Base-by-base conservation (phyloP, 495 filamentous ascomycete species). In the Penicillium alfredii region DNA sequence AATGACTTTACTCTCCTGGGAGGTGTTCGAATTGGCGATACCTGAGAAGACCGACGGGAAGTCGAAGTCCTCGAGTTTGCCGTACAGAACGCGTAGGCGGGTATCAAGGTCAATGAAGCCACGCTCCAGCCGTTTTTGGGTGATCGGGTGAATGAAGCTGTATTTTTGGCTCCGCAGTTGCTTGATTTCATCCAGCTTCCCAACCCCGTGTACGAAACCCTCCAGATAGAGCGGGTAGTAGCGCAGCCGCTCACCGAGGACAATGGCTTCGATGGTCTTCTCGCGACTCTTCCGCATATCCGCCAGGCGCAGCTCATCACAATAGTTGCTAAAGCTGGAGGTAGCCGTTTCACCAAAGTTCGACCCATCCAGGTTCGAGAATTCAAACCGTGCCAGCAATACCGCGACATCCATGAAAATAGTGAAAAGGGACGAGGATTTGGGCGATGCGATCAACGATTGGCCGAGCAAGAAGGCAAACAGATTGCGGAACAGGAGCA, bases 11-110 rank as follows among this genome's bases (percentile, higher is more conserved):
- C 79, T 78, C 48, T 92, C 87, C 3, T 60, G 70, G 17, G 71
- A 75, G 0, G 80, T 83, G 8, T 77, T 85, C 5, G 84, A 89
- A 47, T 81, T 88, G 37, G 85, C 87, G 38, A 86, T 72, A 24
- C 92, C 93, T n/a, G 84, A 77, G 58, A 93, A 97, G 4, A 96
- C 60, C 1, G 85, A 82, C 0, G 93, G 88, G 52, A 94, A 97
- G 28, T 95, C 88, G 43, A 97, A 97, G 34, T 81, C 74, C 29
- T 82, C 71, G 19, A 97, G 67, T 9, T 83, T 79, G 17, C 66
- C 63, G 32, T 83, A 78, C 34, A 86, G 72, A 22, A 73, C 77
- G 19, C 75, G 72, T 17, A 81, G 67, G 13, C 88, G 80, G 19
- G 70, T 71, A 21, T 79, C 70, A 0, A 98, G 71, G 47, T 94